phyloP scores from a whole-genome alignment of 345 rosid species.

The Heritiera littoralis region DNA sequence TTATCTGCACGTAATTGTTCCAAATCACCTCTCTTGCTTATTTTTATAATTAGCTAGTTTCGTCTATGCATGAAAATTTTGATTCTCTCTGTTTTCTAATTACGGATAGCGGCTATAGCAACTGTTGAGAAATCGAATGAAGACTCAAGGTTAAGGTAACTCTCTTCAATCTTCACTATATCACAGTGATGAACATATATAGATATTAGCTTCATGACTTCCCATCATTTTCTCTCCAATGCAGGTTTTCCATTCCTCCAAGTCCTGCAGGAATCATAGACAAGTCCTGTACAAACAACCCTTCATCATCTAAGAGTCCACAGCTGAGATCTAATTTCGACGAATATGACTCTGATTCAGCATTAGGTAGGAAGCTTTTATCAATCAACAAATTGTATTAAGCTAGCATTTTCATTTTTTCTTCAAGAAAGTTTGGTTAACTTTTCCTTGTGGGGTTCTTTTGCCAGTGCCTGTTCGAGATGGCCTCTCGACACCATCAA shows the following conservation, averaged over 20 bases:
- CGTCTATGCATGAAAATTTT: background rate
- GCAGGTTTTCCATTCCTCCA: conserved; percentile 33
- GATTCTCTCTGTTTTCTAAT: background rate
- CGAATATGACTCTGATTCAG: conserved; percentile 10
- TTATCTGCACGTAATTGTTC: conserved; percentile 39
- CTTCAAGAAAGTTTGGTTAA: background rate
- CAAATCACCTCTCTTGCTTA: background rate
- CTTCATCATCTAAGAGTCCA: conserved; percentile 9
- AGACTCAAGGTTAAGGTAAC: conserved; percentile 35
- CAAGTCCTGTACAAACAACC: conserved; percentile 10
- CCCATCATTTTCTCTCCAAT: background rate
- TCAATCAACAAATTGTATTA: background rate
- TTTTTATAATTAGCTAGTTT: background rate
- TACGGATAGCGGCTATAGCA: conserved; percentile 25
- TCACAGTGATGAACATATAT: too few relatives aligned
- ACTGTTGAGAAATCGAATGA: conserved; percentile 24
- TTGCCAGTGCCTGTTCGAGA: conserved; percentile 17
- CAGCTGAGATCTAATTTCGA: background rate
- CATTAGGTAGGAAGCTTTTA: background rate
- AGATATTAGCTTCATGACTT: background rate
- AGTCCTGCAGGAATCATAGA: conserved; percentile 5
- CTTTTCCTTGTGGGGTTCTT: background rate
- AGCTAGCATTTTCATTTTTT: background rate
- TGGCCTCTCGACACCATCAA: conserved; percentile 5
- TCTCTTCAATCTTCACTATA: background rate